A percentile compares a stretch with the other conserved stretches of the same genome.
Conservation (phyloP, 306 rosid species). For the Trifolium dubium region DNA sequence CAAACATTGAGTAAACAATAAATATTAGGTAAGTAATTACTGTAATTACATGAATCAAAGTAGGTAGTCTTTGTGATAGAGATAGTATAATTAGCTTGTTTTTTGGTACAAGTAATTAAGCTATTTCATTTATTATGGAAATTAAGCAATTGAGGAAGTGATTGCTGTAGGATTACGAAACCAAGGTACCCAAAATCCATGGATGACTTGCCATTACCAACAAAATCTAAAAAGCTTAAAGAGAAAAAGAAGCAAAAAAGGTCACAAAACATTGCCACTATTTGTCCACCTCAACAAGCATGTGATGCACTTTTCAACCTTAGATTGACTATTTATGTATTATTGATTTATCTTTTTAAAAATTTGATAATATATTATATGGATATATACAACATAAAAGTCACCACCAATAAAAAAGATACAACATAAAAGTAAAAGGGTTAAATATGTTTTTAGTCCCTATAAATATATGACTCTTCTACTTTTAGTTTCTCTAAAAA, state of each 20-base stretch:
- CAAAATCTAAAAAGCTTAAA: constrained; percentile 17
- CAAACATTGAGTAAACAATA: background rate
- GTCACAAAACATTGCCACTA: constrained; percentile 4
- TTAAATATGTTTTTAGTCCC: no score
- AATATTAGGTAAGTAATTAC: background rate
- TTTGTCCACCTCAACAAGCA: constrained; percentile 45
- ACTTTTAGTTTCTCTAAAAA: no score
- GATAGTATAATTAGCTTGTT: background rate
- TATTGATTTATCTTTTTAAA: background rate
- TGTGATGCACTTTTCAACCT: constrained; percentile 50
- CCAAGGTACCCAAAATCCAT: constrained; percentile 11
- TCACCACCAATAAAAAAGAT: no score
- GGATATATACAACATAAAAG: background rate
- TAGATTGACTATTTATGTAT: constrained; percentile 11
- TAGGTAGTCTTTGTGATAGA: background rate
- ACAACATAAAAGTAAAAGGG: no score
- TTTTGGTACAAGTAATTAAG: background rate
- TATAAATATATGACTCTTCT: no score
- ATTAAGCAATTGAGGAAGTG: constrained; percentile 10
- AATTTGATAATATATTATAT: background rate
- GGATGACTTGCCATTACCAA: constrained; percentile 19
- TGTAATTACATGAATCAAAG: constrained; percentile 19
- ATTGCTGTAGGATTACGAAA: constrained; percentile 30
- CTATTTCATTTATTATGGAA: background rate
- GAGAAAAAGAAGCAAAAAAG: background rate